Base-by-base conservation (phyloP, 768 basidiomycete species). In the Lactarius tabidus region DNA sequence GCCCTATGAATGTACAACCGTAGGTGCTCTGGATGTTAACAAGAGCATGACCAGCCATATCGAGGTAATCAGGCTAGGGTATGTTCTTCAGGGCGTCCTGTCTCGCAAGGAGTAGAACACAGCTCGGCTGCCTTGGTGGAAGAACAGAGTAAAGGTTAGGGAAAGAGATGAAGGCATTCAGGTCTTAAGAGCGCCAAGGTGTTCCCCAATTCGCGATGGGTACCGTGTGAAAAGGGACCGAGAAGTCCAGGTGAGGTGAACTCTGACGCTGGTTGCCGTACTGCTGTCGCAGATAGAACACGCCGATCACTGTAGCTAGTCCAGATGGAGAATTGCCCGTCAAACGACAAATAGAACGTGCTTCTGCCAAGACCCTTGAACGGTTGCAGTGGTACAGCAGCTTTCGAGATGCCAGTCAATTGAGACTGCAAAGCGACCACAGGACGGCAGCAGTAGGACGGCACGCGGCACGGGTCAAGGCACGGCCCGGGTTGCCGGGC, bases 1-100 rank as follows among this genome's bases (percentile, higher is more conserved):
- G 20, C 15, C 63, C 63, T 1, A 59, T 18, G 51, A 64, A 53
- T 31, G 38, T 26, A 12, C 57, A 48, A 6, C 63, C 63, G 23
- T 26, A 59, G 9, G 51, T 59, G 23, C 28, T 39, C 36, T n/a
- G 57, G 29, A 64, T 53, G 39, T 64, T 51, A 23, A 12, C 41
- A 26, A 59, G 38, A 4, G 57, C 29, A 17, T 55, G 51, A 23
- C 9, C 31, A 15, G 20, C 12, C 63, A 59, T 54, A 23, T 41
- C 33, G 18, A 55, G 23, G 35, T 20, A n/a, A 33, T 33, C 12
- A 39, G 4, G 38, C 15, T 20, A 12, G 38, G 38, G 15, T 41
- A 9, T 41, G 17, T 23, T 23, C 23, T 12, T 48, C 45, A 6
- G 23, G 23, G 23, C 45, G 45, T 26, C 45, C 45, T 14, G 12